Evolutionary conservation across 2,329 filamentous ascomycete genomes (phyloP).

Genomic region (Penicillium sp.): DNA sequence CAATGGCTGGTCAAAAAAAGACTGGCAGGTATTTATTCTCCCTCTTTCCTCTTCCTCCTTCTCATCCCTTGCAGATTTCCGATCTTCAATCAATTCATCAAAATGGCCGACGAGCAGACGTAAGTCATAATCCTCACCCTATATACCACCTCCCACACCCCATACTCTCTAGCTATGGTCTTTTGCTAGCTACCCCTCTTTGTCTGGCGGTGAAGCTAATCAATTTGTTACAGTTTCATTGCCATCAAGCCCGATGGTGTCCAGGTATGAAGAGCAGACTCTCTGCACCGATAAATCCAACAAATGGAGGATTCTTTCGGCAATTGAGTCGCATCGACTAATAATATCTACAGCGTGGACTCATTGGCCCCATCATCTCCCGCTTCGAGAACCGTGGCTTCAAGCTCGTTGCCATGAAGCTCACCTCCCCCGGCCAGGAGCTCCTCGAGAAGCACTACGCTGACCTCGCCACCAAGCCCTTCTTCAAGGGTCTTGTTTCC

Average conservation of each 20-base stretch:
- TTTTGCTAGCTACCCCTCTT: slow-evolving; percentile 19
- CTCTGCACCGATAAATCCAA: background rate
- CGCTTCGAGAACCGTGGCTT: slow-evolving; percentile 98
- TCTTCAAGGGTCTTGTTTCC: slow-evolving; percentile 91
- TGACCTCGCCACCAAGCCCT: slow-evolving; percentile 90
- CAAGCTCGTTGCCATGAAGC: slow-evolving; percentile 99
- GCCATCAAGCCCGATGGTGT: slow-evolving; percentile 99
- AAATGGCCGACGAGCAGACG: slow-evolving; percentile 85
- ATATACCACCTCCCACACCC: slow-evolving; percentile 9
- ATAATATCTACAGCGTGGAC: slow-evolving; percentile 71
- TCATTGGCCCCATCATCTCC: slow-evolving; percentile 94
- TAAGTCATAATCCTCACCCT: slow-evolving; percentile 52
- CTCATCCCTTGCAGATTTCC: slow-evolving; percentile 24
- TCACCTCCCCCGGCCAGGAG: slow-evolving; percentile 81
- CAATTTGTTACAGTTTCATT: slow-evolving; percentile 75
- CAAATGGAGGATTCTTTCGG: background rate
- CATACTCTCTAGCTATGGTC: slow-evolving; percentile 4
- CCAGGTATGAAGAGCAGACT: slow-evolving; percentile 67
- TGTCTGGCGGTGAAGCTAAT: slow-evolving; percentile 32
- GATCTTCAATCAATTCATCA: slow-evolving; percentile 41
- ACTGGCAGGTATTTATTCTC: slow-evolving; percentile 39
- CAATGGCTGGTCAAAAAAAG: slow-evolving; percentile 36
- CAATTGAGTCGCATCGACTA: slow-evolving; percentile 24
- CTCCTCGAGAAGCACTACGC: slow-evolving; percentile 98
- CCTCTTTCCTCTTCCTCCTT: slow-evolving; percentile 14